Conservation (phyloP, 2,329 filamentous ascomycete species). For the Fusarium sp. region DNA sequence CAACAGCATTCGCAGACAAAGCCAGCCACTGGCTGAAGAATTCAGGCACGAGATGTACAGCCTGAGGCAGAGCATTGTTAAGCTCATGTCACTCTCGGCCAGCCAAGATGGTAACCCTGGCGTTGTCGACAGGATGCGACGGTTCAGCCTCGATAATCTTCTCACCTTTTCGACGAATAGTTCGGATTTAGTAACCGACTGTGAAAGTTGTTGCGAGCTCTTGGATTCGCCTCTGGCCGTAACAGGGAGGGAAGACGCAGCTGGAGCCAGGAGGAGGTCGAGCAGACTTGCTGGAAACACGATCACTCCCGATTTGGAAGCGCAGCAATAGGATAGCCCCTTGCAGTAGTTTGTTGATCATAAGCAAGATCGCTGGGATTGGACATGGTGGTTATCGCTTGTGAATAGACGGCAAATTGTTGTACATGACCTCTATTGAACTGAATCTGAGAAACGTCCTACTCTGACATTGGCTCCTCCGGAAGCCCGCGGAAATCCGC, state of each 20-base stretch:
- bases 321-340: constrained; percentile 18
- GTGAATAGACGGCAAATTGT: constrained; percentile 35
- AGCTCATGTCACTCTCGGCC: constrained; percentile 16
- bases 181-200: constrained; percentile 30
- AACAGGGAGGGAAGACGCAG: constrained; percentile 37
- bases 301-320: constrained; percentile 27
- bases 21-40: constrained; percentile 41
- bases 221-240: constrained; percentile 37
- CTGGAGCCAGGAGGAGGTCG: constrained; percentile 26
- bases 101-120: constrained; percentile 2
- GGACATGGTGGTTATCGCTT: constrained; percentile 6
- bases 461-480: constrained; percentile 42
- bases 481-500: constrained; percentile 36
- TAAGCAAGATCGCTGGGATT: neutral
- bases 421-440: constrained; percentile 52
- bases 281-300: constrained; percentile 13
- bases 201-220: constrained; percentile 33
- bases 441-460: constrained; percentile 45
- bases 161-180: constrained; percentile 21
- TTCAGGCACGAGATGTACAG: constrained; percentile 40
- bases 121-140: constrained; percentile 6
- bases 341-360: constrained; percentile 7
- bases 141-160: constrained; percentile 35
- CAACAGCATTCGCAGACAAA: constrained; percentile 42
- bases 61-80: constrained; percentile 35